Base-by-base conservation (phyloP, 2,329 filamentous ascomycete genomes). In the Blastomyces gilchristii region DNA sequence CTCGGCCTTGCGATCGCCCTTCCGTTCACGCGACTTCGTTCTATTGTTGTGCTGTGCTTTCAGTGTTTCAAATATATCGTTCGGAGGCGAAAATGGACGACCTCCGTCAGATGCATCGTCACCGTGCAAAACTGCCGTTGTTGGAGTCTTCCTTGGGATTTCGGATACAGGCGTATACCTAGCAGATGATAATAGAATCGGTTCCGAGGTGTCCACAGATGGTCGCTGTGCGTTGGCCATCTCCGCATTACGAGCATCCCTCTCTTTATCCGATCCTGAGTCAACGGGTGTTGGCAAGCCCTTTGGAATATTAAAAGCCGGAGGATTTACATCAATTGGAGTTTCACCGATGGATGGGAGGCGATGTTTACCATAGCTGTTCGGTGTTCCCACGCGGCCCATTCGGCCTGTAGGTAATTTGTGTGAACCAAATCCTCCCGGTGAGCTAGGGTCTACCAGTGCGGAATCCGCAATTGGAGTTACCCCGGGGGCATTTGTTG, bases 381-480 rank as follows among this genome's bases (percentile, higher is more conserved):
- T 81, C 0, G 84, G 85, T 0, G 83, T 86, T 0, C 80, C 81
- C 1, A 86, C 85, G 52, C 84, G 81, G 1, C 86, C 85, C 0
- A 88, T 87, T 3, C 87, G 88, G 69, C 87, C 87, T 74, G 89
- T 82, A 28, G 72, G 82, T 70, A 73, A 73, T 73, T 68, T 81
- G 71, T 71, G 83, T 64, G 82, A 83, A 16, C 87, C 86, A 58
- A 79, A 84, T 68, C 84, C 85, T 50, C 84, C 83, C 0, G 91
- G 91, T 31, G 89, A 91, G 16, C 85, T 43, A 22, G 60, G 52
- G 61, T 84, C 80, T 14, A 71, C 73, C 52, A 87, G 76, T 1
- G 88, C 88, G 49, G 88, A 89, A 67, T 91, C 87, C 0, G 89
- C 87, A 69, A 97, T 97, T 0, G 93, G 93, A 0, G 93, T 97